Evolutionary conservation across 495 filamentous ascomycete genomes (phyloP), one percentile per base, ranked within the genome.

Genomic region (Thozetella sp.): DNA sequence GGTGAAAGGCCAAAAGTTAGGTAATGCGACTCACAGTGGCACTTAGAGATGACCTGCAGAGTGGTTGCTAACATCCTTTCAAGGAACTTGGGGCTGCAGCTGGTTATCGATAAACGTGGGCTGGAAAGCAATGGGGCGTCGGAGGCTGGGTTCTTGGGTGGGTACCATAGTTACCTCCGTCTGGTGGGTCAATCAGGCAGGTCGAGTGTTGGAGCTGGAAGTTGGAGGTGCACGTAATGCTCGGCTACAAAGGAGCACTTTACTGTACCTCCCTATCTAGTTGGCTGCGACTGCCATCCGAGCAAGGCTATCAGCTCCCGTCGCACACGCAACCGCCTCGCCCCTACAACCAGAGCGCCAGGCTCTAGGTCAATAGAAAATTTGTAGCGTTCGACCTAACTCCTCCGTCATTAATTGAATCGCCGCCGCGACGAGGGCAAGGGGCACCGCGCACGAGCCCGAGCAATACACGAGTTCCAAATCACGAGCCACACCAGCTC

Each of bases 351-450:
- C n/a, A n/a, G n/a, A n/a, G n/a, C n/a, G n/a, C n/a, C n/a, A n/a
- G n/a, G n/a, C n/a, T n/a, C n/a, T n/a, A n/a, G n/a, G 13, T 3
- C 22, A 13, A 23, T 6, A 10, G 51, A n/a, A 9, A 19, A 15
- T 53, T 25, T 4, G 17, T 53, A 15, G n/a, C 51, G 23, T 23
- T 23, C 10, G 24, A 25, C 51, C 51, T 53, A 30, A 12, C 24
- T 53, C 50, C 50, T 23, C 19, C 50, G 30, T 53, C 9, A 53
- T 53, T 26, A 23, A 37, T 25, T 53, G 3, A 22, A n/a, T 53
- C 51, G 51, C 51, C 51, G n/a, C n/a, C n/a, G n/a, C n/a, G n/a
- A n/a, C n/a, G n/a, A n/a, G n/a, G n/a, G n/a, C n/a, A n/a, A n/a
- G n/a, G n/a, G n/a, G n/a, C n/a, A n/a, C n/a, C n/a, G n/a, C n/a